A percentile compares a stretch with the other conserved stretches of the same genome.
Conservation (phyloP, 2,329 filamentous ascomycete species). For the Diaporthe vaccinii region DNA sequence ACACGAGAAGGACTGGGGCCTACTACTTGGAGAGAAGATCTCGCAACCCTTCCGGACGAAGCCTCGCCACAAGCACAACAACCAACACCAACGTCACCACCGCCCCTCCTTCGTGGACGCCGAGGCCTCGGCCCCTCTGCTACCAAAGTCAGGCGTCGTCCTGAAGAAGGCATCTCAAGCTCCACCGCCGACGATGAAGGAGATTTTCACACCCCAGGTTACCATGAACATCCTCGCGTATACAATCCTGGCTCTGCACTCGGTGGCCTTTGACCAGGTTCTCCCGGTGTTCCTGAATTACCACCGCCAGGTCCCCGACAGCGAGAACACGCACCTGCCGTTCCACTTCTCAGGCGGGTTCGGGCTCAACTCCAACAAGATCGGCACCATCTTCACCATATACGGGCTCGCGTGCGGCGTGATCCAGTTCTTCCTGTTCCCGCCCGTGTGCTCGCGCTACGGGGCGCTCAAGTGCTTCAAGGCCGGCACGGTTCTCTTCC, state of each 20-base stretch:
- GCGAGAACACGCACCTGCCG: conserved; percentile 74
- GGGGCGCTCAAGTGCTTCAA: conserved; percentile 83
- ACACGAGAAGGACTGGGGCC: conserved; percentile 79
- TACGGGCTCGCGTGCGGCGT: conserved; percentile 85
- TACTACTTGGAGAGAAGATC: conserved; percentile 79
- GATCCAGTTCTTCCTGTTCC: conserved; percentile 89
- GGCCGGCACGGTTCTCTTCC: conserved; percentile 75
- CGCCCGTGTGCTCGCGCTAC: conserved; percentile 77
- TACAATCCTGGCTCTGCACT: conserved; percentile 84
- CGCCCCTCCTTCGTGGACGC: conserved; percentile 66
- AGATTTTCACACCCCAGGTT: conserved; percentile 82
- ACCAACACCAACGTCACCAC: conserved; percentile 49
- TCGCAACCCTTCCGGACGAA: conserved; percentile 51
- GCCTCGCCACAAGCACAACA: conserved; percentile 41
- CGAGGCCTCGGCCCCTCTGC: conserved; percentile 69
- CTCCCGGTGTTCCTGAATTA: conserved; percentile 92
- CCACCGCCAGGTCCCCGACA: conserved; percentile 66
- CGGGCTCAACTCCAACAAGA: conserved; percentile 77
- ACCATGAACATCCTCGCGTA: conserved; percentile 83
- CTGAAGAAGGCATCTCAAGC: conserved; percentile 42
- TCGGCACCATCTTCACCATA: conserved; percentile 87
- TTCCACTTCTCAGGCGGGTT: conserved; percentile 89
- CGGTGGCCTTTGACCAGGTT: conserved; percentile 87
- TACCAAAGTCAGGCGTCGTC: conserved; percentile 52
- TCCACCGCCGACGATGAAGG: conserved; percentile 56